Conservation (phyloP, 2,329 filamentous ascomycete species). For the Phyllosticta paracitricarpa region DNA sequence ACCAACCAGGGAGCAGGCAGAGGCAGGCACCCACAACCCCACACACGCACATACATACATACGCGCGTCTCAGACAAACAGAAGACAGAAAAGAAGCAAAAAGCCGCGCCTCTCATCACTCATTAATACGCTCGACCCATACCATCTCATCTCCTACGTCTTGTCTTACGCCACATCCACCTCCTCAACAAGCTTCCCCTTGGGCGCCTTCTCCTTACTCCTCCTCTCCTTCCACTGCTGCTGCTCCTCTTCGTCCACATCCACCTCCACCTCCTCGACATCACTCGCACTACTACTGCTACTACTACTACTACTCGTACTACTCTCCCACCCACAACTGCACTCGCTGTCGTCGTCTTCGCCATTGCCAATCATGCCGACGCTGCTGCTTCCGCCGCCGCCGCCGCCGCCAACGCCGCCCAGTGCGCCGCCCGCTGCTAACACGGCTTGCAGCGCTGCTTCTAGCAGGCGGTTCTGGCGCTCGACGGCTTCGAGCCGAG, state of each 20-base stretch:
- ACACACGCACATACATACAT: too few relatives aligned
- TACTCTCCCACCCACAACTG: constrained; percentile 12
- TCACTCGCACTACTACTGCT: constrained; percentile 17
- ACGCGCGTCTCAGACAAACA: neutral
- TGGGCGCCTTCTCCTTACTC: constrained; percentile 10
- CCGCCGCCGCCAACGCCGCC: constrained; percentile 8
- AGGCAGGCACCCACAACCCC: too few relatives aligned
- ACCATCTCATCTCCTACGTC: neutral
- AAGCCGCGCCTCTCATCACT: neutral
- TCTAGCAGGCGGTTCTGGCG: constrained; percentile 30
- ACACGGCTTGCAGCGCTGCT: constrained; percentile 30
- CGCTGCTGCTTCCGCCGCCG: neutral
- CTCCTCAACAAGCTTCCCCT: constrained; percentile 24
- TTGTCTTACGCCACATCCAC: constrained; percentile 22
- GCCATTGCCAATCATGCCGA: neutral
- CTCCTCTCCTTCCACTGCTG: neutral
- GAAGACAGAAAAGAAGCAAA: neutral
- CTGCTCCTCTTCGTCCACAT: neutral
- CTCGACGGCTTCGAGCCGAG: constrained; percentile 27
- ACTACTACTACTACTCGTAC: constrained; percentile 20
- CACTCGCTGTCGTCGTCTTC: neutral
- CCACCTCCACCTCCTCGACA: neutral
- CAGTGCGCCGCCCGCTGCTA: constrained; percentile 17
- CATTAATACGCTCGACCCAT: neutral
- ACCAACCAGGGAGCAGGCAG: too few relatives aligned